phyloP scores from a whole-genome alignment of 768 basidiomycete species.

The Lactifluus echinatus region DNA sequence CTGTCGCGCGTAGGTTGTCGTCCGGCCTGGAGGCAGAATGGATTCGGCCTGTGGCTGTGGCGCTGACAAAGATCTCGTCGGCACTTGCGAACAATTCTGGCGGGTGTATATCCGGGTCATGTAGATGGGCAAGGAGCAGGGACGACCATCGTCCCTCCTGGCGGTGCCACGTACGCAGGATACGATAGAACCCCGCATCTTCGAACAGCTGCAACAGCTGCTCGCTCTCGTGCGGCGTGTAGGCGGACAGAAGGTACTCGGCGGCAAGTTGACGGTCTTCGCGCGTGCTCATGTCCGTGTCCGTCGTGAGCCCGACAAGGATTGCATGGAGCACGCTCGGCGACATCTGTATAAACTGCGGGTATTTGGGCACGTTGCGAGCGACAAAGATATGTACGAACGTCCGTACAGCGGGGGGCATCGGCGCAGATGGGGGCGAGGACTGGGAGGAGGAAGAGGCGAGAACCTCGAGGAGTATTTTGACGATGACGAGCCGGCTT shows the following conservation, averaged over 20 bases:
- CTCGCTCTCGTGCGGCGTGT: constrained; percentile 75
- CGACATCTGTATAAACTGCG: constrained; percentile 59
- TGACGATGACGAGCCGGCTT: constrained; percentile 74
- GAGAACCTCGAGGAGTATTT: constrained; percentile 75
- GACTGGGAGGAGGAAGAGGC: constrained; percentile 3
- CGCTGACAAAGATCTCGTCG: constrained; percentile 48
- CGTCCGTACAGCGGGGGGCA: constrained; percentile 57
- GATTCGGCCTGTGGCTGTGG: constrained; percentile 32
- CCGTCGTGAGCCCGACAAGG: constrained; percentile 68
- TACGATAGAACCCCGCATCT: constrained; percentile 82
- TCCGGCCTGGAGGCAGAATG: constrained; percentile 46
- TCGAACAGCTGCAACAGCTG: constrained; percentile 62
- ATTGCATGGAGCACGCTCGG: constrained; percentile 65
- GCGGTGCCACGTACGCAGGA: constrained; percentile 73
- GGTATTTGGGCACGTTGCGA: constrained; percentile 94
- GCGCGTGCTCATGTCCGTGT: constrained; percentile 64
- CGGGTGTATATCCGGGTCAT: constrained; percentile 55
- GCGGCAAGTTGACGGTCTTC: constrained; percentile 94
- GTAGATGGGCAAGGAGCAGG: constrained; percentile 64
- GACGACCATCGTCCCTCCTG: constrained; percentile 70
- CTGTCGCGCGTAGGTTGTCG: constrained; percentile 47
- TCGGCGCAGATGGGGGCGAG: not conserved
- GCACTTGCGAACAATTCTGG: constrained; percentile 58
- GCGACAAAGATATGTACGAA: constrained; percentile 95
- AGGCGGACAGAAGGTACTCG: constrained; percentile 87